Conservation (phyloP, 768 basidiomycete genomes). For the Rhizopogon salebrosus region DNA sequence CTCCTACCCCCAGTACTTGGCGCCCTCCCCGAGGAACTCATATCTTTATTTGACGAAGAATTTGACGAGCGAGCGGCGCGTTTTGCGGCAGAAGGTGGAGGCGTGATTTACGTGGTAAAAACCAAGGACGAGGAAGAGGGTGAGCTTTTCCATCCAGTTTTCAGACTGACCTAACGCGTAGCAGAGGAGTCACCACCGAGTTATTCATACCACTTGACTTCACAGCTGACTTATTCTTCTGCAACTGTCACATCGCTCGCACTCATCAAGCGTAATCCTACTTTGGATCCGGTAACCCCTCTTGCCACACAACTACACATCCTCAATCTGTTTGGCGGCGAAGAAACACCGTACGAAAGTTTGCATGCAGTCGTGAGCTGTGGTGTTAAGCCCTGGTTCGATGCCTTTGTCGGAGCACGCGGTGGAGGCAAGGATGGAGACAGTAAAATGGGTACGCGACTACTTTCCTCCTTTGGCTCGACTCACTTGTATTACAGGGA, state of each 20-base stretch:
- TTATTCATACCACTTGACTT: slow-evolving; percentile 62
- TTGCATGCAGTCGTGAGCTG: slow-evolving; percentile 92
- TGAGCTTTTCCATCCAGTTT: slow-evolving; percentile 26
- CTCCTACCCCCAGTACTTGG: slow-evolving; percentile 81
- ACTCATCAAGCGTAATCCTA: slow-evolving; percentile 87
- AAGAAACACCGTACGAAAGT: slow-evolving; percentile 91
- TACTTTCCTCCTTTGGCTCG: neutral
- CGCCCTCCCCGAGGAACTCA: slow-evolving; percentile 59
- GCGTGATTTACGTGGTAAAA: slow-evolving; percentile 81
- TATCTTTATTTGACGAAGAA: slow-evolving; percentile 62
- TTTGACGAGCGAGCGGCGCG: slow-evolving; percentile 73
- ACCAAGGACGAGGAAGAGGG: slow-evolving; percentile 71
- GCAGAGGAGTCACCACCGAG: slow-evolving; percentile 63
- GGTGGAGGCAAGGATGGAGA: slow-evolving; percentile 72
- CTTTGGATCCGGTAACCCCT: slow-evolving; percentile 74
- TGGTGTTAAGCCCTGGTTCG: slow-evolving; percentile 97
- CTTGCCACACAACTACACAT: slow-evolving; percentile 86
- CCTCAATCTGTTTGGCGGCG: slow-evolving; percentile 84
- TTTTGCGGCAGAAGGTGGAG: slow-evolving; percentile 73
- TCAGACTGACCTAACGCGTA: slow-evolving; percentile 6
- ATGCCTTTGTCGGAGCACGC: slow-evolving; percentile 89
- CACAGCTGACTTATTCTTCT: slow-evolving; percentile 75
- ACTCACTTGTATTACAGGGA: slow-evolving; percentile 40
- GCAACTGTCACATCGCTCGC: slow-evolving; percentile 83
- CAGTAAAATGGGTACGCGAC: slow-evolving; percentile 65